Conservation (phyloP, 495 filamentous ascomycete genomes). For the Aspergillus coremiiformis region DNA sequence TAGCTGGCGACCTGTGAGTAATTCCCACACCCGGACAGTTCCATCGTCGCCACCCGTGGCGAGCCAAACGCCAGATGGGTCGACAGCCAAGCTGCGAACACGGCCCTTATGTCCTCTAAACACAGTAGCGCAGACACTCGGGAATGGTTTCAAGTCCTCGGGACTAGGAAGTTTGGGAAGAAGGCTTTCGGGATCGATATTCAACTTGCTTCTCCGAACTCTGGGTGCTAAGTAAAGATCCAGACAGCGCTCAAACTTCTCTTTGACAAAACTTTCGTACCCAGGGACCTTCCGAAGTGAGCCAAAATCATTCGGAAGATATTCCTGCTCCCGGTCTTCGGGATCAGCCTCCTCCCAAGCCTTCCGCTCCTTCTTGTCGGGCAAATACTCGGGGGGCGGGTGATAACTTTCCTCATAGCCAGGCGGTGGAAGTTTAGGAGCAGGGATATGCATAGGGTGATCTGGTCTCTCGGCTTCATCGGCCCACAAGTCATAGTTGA, state of each 20-base stretch:
- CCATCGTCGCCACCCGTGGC: constrained; percentile 95
- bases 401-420: constrained; percentile 94
- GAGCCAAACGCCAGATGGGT: constrained; percentile 68
- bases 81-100: constrained; percentile 72
- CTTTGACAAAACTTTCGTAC: constrained; percentile 85
- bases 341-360: constrained; percentile 84
- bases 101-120: constrained; percentile 85
- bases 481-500: constrained; percentile 90
- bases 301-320: constrained; percentile 70
- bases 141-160: constrained; percentile 88
- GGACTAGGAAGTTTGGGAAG: constrained; percentile 93
- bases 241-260: constrained; percentile 90
- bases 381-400: constrained; percentile 91
- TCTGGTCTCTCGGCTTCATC: constrained; percentile 77
- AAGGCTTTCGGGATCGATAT: constrained; percentile 90
- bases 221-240: constrained; percentile 93
- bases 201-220: constrained; percentile 85
- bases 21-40: constrained; percentile 84
- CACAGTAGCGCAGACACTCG: constrained; percentile 73
- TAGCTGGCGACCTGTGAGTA: constrained; percentile 76
- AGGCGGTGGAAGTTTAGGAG: constrained; percentile 87
- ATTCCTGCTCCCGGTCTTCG: constrained; percentile 87
- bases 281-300: constrained; percentile 86
- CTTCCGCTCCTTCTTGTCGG: constrained; percentile 73
- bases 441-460: constrained; percentile 92